Evolutionary conservation across 139 green algal species (phyloP), one percentile per base, ranked within the genome.

Genomic region (Tetratostichococcus sp.): DNA sequence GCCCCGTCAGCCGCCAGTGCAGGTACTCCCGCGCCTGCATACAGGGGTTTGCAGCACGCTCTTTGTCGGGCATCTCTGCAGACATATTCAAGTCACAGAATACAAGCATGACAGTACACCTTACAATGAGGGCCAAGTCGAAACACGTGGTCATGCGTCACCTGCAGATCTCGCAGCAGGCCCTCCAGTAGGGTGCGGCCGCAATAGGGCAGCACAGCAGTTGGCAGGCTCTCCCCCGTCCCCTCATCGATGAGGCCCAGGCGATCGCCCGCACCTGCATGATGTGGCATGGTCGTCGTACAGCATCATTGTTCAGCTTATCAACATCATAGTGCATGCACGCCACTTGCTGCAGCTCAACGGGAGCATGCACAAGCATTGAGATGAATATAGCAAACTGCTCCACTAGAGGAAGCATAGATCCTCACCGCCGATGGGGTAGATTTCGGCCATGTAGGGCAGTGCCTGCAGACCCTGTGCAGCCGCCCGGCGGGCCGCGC

Each of bases 151-250:
- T 30, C 4, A 21, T 28, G 23, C 0, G 73, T 0, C 69, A 84
- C 91, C 82, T 97, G 91, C 65, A 98, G 72, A 80, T 99, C 95
- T 16, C 96, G 72, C 1, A 99, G 75, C 5, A 99, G 84, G 30
- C 81, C 86, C 81, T 97, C 92, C 62, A 99, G 83, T 75, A 99
- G 89, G 16, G 89, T 87, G 30, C 94, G 86, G 6, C 96, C 96
- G 76, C 86, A 93, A 83, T 98, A 99, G 19, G 87, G 89, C 77
- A 99, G 88, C 84, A 98, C 87, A 0, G 96, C 96, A 17, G 94
- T 89, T 19, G 96, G 96, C 43, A 99, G 83, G 70, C 83, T 81
- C 74, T 98, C 89, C 0, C 96, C 96, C 0, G 88, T 98, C 11
- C 79, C 76, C 35, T 96, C 89, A 77, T 91, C 92, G 17, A 85